These are phyloP conservation scores for Xanthoconium stramineum DNA, from an alignment of 768 basidiomycete genomes.

Conservation along the genomic window DNA sequence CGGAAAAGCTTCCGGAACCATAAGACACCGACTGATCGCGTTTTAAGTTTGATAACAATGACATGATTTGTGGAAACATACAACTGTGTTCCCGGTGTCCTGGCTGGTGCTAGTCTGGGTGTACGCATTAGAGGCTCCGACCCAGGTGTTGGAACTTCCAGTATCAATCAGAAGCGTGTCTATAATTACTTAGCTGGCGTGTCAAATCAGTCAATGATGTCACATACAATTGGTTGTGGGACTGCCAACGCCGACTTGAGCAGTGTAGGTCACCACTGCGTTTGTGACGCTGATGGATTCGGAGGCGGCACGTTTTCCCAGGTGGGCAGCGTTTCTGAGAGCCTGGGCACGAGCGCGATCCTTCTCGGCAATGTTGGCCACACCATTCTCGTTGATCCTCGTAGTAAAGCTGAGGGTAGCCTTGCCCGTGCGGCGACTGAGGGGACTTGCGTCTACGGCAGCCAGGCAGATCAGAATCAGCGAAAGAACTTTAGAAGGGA, in stretches of 20 bases:
- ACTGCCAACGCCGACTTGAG: slow-evolving; percentile 22
- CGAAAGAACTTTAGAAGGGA: slow-evolving; percentile 12
- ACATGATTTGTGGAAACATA: background rate
- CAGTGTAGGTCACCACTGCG: slow-evolving; percentile 23
- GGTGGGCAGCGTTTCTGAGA: slow-evolving; percentile 19
- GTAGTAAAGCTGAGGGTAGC: slow-evolving; percentile 13
- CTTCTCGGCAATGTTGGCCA: slow-evolving; percentile 10
- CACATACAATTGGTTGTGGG: slow-evolving; percentile 18
- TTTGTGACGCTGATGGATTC: slow-evolving; percentile 18
- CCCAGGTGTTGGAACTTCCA: no score
- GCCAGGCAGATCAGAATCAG: slow-evolving; percentile 12
- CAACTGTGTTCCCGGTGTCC: slow-evolving; percentile 20
- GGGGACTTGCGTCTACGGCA: slow-evolving; percentile 15
- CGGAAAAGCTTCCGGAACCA: slow-evolving; percentile 5
- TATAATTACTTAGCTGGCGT: slow-evolving; percentile 2
- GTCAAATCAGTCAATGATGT: no score
- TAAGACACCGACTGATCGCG: background rate
- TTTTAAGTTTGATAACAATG: background rate
- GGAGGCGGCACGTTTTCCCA: slow-evolving; percentile 18
- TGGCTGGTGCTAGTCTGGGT: slow-evolving; percentile 23
- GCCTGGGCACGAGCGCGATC: slow-evolving; percentile 3
- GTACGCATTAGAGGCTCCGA: no score
- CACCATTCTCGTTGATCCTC: slow-evolving; percentile 13
- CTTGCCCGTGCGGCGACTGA: slow-evolving; percentile 9
- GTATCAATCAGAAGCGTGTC: no score